Percentiles rank a stretch among this genome's conserved stretches.
phyloP scores from a whole-genome alignment of 805 yeast genomes.

The Komagataella populi region DNA sequence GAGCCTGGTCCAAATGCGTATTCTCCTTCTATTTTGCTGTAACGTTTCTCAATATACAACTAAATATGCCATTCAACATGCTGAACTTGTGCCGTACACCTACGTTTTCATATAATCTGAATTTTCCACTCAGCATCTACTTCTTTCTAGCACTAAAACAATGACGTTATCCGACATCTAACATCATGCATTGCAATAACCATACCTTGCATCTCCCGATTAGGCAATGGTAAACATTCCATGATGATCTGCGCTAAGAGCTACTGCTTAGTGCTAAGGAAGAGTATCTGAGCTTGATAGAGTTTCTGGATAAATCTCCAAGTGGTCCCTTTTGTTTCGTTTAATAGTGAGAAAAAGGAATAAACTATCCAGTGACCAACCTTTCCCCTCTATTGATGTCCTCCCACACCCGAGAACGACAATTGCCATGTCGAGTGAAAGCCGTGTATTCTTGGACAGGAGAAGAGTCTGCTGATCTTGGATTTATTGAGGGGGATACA shows the following conservation, averaged over 20 bases:
- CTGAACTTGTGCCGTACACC: too few species aligned
- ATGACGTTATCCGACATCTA: not conserved
- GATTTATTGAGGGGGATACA: constrained; percentile 86
- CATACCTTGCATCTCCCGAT: not conserved
- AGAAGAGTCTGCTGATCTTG: constrained; percentile 76
- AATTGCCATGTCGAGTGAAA: constrained; percentile 9
- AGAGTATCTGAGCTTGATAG: not conserved
- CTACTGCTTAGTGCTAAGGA: not conserved
- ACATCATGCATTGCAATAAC: not conserved
- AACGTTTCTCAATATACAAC: too few species aligned
- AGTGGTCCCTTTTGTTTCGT: not conserved
- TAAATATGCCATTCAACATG: too few species aligned
- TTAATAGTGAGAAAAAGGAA: not conserved
- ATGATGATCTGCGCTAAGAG: not conserved
- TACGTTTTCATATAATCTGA: too few species aligned
- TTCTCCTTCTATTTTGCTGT: too few species aligned
- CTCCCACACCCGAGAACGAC: not conserved
- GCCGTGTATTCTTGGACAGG: constrained; percentile 94
- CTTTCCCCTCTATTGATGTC: not conserved
- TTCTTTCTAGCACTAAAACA: too few species aligned
- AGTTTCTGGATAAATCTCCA: not conserved
- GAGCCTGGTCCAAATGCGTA: not conserved
- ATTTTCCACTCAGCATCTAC: not conserved
- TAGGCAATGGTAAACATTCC: not conserved
- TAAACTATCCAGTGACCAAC: not conserved